phyloP scores from a whole-genome alignment of 225 moss, liverwort and hornwort species.

The Sphagnum contortum region DNA sequence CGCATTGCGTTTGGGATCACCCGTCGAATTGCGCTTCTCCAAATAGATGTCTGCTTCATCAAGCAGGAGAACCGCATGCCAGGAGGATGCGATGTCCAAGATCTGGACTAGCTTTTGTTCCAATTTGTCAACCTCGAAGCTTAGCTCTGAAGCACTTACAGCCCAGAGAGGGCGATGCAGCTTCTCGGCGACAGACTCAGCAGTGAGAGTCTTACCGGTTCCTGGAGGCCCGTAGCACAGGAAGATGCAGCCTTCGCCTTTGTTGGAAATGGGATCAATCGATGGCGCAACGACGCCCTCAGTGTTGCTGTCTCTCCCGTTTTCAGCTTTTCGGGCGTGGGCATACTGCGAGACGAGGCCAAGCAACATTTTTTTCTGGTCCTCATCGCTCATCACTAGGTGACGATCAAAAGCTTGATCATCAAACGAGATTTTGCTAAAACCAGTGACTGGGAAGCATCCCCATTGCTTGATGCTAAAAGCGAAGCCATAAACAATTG shows the following conservation, averaged over 20 bases:
- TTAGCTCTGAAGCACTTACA: slow-evolving; percentile 50
- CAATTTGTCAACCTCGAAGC: slow-evolving; percentile 12
- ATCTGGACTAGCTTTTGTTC: slow-evolving; percentile 35
- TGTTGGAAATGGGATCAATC: slow-evolving; percentile 46
- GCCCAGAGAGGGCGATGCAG: slow-evolving; percentile 61
- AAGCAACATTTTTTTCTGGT: slow-evolving; percentile 28
- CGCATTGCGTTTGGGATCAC: too few species aligned
- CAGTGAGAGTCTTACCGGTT: slow-evolving; percentile 56
- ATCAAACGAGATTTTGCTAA: slow-evolving; percentile 43
- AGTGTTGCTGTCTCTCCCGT: neutral
- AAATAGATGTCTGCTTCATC: slow-evolving; percentile 71
- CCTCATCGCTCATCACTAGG: slow-evolving; percentile 34
- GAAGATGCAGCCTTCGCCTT: slow-evolving; percentile 61
- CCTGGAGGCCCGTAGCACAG: slow-evolving; percentile 55
- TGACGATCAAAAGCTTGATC: slow-evolving; percentile 36
- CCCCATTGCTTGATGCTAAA: slow-evolving; percentile 68
- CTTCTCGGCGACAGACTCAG: slow-evolving; percentile 61
- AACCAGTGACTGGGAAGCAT: slow-evolving; percentile 38
- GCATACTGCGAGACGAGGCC: slow-evolving; percentile 45
- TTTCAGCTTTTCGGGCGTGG: neutral
- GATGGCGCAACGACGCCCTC: neutral
- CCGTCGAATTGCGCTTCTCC: slow-evolving; percentile 27
- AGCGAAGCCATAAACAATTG: slow-evolving; percentile 61
- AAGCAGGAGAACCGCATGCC: slow-evolving; percentile 59
- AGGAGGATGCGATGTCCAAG: slow-evolving; percentile 53